These are phyloP conservation scores for Fusarium mangiferae DNA, from an alignment of 2,329 filamentous ascomycete species.

Conservation along the genomic window DNA sequence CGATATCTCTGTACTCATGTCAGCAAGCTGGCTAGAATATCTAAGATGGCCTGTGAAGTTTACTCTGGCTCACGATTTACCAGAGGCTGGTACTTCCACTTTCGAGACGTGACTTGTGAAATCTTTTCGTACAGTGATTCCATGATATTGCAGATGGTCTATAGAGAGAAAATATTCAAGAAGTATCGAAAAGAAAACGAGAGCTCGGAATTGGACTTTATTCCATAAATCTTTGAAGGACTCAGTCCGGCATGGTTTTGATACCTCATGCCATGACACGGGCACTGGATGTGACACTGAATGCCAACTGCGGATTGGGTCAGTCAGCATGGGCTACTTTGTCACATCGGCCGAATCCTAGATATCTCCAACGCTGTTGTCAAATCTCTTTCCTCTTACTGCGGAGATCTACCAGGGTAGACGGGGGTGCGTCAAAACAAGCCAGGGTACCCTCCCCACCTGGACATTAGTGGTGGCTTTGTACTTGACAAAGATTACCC, in stretches of 20 bases:
- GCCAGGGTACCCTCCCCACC: background rate
- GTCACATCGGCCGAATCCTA: background rate
- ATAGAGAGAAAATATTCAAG: too few relatives aligned
- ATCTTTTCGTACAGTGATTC: background rate
- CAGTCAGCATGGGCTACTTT: rapidly evolving
- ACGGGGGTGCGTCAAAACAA: background rate
- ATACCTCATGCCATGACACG: background rate
- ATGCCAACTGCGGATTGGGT: background rate
- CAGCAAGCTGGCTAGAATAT: background rate
- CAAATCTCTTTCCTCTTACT: too few relatives aligned
- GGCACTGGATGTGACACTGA: too few relatives aligned
- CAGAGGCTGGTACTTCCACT: background rate
- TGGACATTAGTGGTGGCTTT: background rate
- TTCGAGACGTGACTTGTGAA: background rate
- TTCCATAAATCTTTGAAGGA: background rate
- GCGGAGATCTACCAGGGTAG: background rate
- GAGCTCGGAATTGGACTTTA: background rate
- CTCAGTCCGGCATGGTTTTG: background rate
- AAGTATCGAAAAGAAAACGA: background rate
- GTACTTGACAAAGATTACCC: background rate
- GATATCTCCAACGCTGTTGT: too few relatives aligned
- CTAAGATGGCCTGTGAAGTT: too few relatives aligned
- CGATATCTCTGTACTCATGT: background rate
- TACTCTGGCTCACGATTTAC: background rate
- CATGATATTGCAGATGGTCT: background rate